Conservation (phyloP, 2,329 filamentous ascomycete species). For the Aspergillus sp. region DNA sequence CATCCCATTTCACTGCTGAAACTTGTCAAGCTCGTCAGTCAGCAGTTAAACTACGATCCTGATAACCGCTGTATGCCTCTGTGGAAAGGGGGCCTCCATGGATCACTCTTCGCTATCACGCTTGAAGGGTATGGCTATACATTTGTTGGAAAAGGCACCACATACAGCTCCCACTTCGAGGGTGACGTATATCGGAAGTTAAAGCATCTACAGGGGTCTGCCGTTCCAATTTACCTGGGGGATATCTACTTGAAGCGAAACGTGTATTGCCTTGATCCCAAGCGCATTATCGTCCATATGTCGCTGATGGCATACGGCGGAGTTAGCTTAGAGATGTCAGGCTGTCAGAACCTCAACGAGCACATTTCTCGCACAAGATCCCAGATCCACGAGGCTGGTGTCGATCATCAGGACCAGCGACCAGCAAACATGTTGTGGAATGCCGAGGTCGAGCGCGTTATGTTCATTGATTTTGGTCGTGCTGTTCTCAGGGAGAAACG, state of each 20-base stretch:
- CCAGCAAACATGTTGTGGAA: slow-evolving; percentile 1
- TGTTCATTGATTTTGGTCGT: slow-evolving; percentile 1
- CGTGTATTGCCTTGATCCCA: background rate
- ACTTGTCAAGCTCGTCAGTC: background rate
- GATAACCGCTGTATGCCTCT: slow-evolving; percentile 1
- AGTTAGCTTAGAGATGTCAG: background rate
- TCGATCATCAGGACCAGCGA: background rate
- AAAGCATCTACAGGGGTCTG: background rate
- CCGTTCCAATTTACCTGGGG: slow-evolving; percentile 1
- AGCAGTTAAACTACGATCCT: background rate
- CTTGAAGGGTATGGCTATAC: slow-evolving; percentile 2
- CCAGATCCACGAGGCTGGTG: background rate
- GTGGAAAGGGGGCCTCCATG: background rate
- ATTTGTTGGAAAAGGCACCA: slow-evolving; percentile 4
- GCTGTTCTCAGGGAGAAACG: background rate
- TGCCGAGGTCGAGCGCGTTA: background rate
- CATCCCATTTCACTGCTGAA: background rate
- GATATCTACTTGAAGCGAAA: background rate
- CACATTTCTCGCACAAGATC: background rate
- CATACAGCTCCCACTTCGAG: background rate
- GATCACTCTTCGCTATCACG: slow-evolving; percentile 1
- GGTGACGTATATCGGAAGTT: background rate
- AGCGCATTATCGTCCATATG: background rate
- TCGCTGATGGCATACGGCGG: slow-evolving; percentile 5
- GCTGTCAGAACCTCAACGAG: background rate